Base-by-base conservation (phyloP, 2,329 filamentous ascomycete species). In the Ceratocystiopsis brevicomis region DNA sequence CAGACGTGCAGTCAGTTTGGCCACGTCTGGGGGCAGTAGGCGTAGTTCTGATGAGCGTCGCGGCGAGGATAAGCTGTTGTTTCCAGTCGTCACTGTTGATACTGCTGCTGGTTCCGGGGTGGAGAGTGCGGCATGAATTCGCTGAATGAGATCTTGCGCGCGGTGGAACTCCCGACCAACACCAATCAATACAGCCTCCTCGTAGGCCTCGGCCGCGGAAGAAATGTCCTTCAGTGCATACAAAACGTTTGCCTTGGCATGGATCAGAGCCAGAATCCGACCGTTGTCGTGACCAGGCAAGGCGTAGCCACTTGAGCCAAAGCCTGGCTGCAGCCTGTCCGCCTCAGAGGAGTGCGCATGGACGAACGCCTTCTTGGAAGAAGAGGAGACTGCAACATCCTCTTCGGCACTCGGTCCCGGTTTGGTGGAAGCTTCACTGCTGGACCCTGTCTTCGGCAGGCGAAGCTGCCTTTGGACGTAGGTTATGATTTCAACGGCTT, bases 161-260 rank as follows among this genome's bases (percentile, higher is more conserved):
- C 77, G 78, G 47, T 71, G 68, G 6, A 79, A 70, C 39, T 70
- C 67, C 48, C 77, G 72, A 2, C 86, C 87, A 25, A 81, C 73
- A 45, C 85, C 87, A 49, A 98, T 88, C 43, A 95, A 62, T 4
- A 98, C 85, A 0, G 87, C 88, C 58, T 95, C 86, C 57, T 98
- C 90, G 52, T 98, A 98, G 4, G 90, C 85, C 52, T 77, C 74
- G 1, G 88, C 86, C 37, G 90, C 90, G 37, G 70, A 74, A 36
- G 70, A 67, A 49, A 90, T 81, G 50, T 95, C 80, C 39, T 88
- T 88, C 30, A 92, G 64, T 21, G 83, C 77, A 60, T 98, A 98
- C 2, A 96, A 68, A 80, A 96, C 92, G 49, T 96, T 96, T n/a
- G 88, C 90, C 59, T 96, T 98, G 17, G 88, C 87, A 60, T 98